Evolutionary conservation across 1,139 yeast genomes (phyloP).

Genomic region (Yamadazyma taylorii): DNA sequence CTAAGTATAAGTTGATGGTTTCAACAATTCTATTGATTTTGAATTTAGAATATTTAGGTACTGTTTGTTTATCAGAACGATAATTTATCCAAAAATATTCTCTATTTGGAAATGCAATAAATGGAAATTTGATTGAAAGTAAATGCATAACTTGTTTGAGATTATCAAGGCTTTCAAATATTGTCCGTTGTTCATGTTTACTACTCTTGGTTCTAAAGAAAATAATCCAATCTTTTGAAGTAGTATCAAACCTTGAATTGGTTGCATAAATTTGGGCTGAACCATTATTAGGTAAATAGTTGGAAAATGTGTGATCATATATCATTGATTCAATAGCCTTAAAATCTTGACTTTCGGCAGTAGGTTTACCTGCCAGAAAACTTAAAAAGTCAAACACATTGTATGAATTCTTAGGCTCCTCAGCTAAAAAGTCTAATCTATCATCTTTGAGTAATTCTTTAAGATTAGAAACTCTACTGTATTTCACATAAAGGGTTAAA

Average conservation of each 20-base stretch:
- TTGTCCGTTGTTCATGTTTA: conserved; percentile 19
- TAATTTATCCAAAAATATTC: conserved; percentile 41
- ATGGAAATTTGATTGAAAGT: conserved; percentile 35
- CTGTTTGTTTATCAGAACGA: conserved; percentile 25
- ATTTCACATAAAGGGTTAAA: conserved; percentile 67
- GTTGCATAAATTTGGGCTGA: conserved; percentile 23
- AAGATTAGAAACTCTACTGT: conserved; percentile 63
- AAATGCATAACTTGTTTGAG: conserved; percentile 36
- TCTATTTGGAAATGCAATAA: conserved; percentile 39
- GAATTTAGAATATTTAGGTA: conserved; percentile 35
- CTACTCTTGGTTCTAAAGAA: conserved; percentile 18
- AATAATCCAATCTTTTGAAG: conserved; percentile 36
- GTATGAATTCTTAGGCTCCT: conserved; percentile 45
- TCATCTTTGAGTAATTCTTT: conserved; percentile 44
- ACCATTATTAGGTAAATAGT: conserved; percentile 23
- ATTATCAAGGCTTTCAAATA: conserved; percentile 36
- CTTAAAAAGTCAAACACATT: conserved; percentile 44
- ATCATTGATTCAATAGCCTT: conserved; percentile 42
- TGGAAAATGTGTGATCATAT: conserved; percentile 36
- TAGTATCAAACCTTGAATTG: conserved; percentile 37
- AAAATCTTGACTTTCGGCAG: conserved; percentile 30
- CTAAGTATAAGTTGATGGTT: conserved; percentile 47
- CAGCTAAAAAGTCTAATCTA: conserved; percentile 42
- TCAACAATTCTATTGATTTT: conserved; percentile 50
- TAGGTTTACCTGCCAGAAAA: conserved; percentile 32